Percentiles rank a stretch among this genome's conserved stretches.
These are phyloP conservation scores for Colletotrichum siamense DNA, from an alignment of 2,329 filamentous ascomycete species.

Conservation along the genomic window DNA sequence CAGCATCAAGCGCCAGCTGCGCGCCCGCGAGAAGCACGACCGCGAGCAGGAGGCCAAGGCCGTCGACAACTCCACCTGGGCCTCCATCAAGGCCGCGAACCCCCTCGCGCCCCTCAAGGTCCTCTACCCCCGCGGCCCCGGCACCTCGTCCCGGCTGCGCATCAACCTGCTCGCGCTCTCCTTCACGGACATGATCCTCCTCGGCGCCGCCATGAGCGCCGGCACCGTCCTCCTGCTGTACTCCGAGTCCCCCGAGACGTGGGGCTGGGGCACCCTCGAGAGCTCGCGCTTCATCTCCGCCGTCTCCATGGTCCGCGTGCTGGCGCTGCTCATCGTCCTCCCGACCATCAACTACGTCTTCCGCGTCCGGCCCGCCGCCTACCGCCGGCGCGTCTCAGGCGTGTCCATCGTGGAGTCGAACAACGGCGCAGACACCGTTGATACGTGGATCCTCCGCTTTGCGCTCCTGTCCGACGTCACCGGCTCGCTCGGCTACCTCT, in stretches of 20 bases:
- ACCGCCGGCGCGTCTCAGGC: constrained; percentile 43
- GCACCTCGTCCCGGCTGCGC: constrained; percentile 64
- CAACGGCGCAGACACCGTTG: constrained; percentile 76
- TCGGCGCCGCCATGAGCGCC: constrained; percentile 81
- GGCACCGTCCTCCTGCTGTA: constrained; percentile 87
- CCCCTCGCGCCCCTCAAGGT: constrained; percentile 79
- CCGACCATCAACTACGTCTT: constrained; percentile 80
- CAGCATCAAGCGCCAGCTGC: constrained; percentile 71
- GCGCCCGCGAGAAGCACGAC: constrained; percentile 72
- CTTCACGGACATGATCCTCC: constrained; percentile 79
- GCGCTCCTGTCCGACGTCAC: constrained; percentile 78
- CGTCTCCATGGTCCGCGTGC: constrained; percentile 78
- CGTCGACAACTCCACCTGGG: constrained; percentile 21
- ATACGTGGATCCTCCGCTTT: constrained; percentile 77
- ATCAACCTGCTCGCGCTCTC: constrained; percentile 85
- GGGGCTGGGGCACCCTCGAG: constrained; percentile 83
- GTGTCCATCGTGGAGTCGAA: constrained; percentile 51
- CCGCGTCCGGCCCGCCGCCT: constrained; percentile 58
- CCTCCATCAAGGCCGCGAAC: constrained; percentile 53
- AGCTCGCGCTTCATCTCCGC: constrained; percentile 81
- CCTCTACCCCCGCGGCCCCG: constrained; percentile 74
- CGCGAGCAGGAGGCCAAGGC: constrained; percentile 46
- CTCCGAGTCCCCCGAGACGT: constrained; percentile 76
- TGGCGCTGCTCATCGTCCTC: constrained; percentile 76
- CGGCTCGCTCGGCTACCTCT: constrained; percentile 77